These are phyloP conservation scores for Raddia distichophylla DNA, from an alignment of 176 grass and related monocot species.

Conservation along the genomic window DNA sequence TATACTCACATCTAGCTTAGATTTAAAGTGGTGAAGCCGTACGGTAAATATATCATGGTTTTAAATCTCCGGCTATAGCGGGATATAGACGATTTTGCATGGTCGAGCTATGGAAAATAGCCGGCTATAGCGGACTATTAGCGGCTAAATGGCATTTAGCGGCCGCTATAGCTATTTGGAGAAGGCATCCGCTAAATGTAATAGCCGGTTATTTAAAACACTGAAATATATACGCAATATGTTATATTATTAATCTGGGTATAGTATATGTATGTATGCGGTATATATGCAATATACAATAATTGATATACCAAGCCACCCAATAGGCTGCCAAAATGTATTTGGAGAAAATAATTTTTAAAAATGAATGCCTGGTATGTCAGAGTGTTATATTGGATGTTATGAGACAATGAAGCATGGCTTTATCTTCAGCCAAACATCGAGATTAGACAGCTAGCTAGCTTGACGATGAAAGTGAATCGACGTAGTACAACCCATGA, in stretches of 20 bases:
- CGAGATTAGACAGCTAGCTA: not conserved
- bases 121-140: no score
- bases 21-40: not conserved
- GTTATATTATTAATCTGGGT: no score
- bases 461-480: slow-evolving; percentile 7
- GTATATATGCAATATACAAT: not conserved
- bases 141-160: no score
- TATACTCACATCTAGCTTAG: not conserved
- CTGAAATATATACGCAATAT: not conserved
- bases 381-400: not conserved
- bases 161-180: no score
- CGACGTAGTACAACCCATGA: not conserved
- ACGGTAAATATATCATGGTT: not conserved
- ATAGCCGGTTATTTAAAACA: not conserved
- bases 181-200: not conserved
- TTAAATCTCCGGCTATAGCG: no score
- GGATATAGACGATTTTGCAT: no score
- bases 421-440: slow-evolving; percentile 18
- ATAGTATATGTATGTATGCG: no score
- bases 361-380: not conserved
- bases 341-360: not conserved
- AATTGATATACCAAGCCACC: not conserved
- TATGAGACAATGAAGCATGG: not conserved
- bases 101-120: no score
- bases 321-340: not conserved